Conservation (phyloP, 2,329 filamentous ascomycete species). For the Aphanocladium album region DNA sequence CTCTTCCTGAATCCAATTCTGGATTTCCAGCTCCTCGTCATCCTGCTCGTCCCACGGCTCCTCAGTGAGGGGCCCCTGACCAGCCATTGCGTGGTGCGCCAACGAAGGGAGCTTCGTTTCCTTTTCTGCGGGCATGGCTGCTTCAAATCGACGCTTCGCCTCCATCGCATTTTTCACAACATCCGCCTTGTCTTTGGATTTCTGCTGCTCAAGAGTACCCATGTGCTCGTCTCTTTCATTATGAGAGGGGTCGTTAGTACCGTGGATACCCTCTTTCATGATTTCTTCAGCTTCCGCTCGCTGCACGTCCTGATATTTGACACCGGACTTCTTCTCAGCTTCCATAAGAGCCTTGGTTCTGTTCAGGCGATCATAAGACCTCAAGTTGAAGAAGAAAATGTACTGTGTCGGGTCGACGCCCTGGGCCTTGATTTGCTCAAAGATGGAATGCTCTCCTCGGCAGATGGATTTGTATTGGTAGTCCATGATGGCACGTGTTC, state of each 20-base stretch:
- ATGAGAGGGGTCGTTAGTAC: constrained; percentile 39
- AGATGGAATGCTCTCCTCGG: constrained; percentile 87
- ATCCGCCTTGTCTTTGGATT: constrained; percentile 32
- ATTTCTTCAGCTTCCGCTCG: constrained; percentile 84
- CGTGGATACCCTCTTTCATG: constrained; percentile 70
- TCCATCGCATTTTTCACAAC: constrained; percentile 35
- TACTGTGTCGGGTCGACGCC: constrained; percentile 75
- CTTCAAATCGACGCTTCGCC: constrained; percentile 50
- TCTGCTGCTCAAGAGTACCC: constrained; percentile 34
- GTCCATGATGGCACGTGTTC: constrained; percentile 94
- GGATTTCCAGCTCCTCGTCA: constrained; percentile 67
- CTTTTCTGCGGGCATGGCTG: constrained; percentile 34
- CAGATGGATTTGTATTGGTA: constrained; percentile 97
- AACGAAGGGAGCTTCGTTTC: constrained; percentile 41
- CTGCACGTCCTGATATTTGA: constrained; percentile 82
- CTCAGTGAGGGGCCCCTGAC: constrained; percentile 51
- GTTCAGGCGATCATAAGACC: constrained; percentile 89
- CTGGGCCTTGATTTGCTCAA: constrained; percentile 64
- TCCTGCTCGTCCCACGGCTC: constrained; percentile 77
- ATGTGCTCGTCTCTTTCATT: constrained; percentile 46
- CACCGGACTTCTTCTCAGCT: constrained; percentile 74
- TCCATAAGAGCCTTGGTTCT: constrained; percentile 68
- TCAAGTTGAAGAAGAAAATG: constrained; percentile 90
- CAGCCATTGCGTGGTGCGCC: constrained; percentile 79
- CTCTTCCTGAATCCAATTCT: constrained; percentile 92